Base-by-base conservation (phyloP, 2,329 filamentous ascomycete species). In the Penicillium psychrosexuale region DNA sequence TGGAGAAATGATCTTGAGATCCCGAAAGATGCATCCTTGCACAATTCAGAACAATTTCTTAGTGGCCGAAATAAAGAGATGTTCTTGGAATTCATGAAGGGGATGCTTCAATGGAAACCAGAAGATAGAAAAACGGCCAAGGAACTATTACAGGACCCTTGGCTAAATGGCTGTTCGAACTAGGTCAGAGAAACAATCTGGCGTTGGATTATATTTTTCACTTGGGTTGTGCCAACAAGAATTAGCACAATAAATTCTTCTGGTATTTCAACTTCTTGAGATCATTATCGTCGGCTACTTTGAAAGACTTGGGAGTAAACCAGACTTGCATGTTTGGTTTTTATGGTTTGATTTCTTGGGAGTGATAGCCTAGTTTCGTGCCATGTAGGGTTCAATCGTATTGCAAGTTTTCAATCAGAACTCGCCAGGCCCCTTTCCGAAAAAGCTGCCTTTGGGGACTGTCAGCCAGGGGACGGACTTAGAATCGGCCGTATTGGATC, bases 381-480 rank as follows among this genome's bases (percentile, higher is more conserved):
- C 15, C 9, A 11, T 13, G n/a, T 8, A 13, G 3, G 19, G 13
- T 36, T 9, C 31, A 27, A 36, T 27, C 9, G 5, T 47, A 27
- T 4, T 4, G 13, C 22, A 36, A 6, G 1, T 12, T 22, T 17
- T 27, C 13, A 22, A 30, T 51, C 31, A 52, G 17, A 52, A 52
- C 15, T 52, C 50, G 0, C 69, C 69, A 0, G 66, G 66, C 0
- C 68, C 66, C 44, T 68, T 69, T 1, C 71, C 70, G 49, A 72
- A 73, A 45, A 68, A 61, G 2, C 60, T 58, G 2, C 67, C 67
- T 1, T 57, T 47, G 0, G 69, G 51, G 1, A 72, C 69, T 11
- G 54, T 69, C 55, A 70, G 51, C 59, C 64, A 72, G 5, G 71
- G 72, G 19, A 69, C 66, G 0, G 66, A 70, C 6, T 73, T 69